Conservation (phyloP, 768 basidiomycete genomes). For the Pleurotus citrinopileatus region DNA sequence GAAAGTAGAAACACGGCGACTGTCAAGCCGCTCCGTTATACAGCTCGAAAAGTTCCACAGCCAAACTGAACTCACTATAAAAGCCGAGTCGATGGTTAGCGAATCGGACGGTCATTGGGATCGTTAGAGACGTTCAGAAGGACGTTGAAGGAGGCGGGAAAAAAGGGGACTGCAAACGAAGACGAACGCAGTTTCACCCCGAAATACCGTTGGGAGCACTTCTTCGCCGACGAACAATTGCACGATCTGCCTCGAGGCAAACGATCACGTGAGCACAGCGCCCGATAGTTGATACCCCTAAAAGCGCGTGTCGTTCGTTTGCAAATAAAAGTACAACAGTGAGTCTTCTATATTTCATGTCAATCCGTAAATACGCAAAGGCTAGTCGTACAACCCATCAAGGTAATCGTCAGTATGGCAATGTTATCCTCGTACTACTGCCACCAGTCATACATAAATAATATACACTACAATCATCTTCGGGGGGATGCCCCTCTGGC, state of each 20-base stretch:
- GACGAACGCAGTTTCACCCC: not conserved
- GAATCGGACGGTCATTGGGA: slow-evolving; percentile 60
- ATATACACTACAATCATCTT: too few species aligned
- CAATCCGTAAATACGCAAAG: slow-evolving; percentile 3
- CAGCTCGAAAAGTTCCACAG: slow-evolving; percentile 6
- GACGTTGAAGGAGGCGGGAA: not conserved
- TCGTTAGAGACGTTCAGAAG: slow-evolving; percentile 11
- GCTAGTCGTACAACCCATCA: slow-evolving; percentile 4
- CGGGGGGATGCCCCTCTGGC: slow-evolving; percentile 10
- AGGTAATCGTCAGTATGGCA: not conserved
- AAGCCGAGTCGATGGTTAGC: slow-evolving; percentile 49
- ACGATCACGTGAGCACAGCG: slow-evolving; percentile 1
- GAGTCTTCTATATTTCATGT: slow-evolving; percentile 4
- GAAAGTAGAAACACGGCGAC: slow-evolving; percentile 44
- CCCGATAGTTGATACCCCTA: not conserved
- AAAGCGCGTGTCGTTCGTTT: not conserved
- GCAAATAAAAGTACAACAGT: too few species aligned
- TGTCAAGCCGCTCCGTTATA: slow-evolving; percentile 17
- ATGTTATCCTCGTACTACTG: too few species aligned
- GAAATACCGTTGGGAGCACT: not conserved
- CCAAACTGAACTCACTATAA: slow-evolving; percentile 38
- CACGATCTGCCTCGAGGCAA: slow-evolving; percentile 5
- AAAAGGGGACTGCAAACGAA: not conserved
- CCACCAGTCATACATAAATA: too few species aligned
- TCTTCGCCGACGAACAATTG: not conserved